Base-by-base conservation (phyloP, 2,329 filamentous ascomycete species). In the Colletotrichum orchidophilum region DNA sequence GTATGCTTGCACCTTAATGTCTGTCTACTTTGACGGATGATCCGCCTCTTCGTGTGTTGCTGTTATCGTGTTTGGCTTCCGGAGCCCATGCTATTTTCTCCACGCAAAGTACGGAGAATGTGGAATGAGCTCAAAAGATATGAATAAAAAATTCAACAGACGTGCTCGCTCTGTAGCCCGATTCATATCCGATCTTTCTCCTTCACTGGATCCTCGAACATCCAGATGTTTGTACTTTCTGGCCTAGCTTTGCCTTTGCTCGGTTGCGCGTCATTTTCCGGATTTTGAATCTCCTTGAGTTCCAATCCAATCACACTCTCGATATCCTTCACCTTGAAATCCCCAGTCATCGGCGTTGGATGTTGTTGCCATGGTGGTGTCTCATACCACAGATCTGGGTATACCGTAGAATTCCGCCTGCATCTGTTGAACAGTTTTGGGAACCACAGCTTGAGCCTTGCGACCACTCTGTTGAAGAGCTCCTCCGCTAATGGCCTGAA, bases 401-500 rank as follows among this genome's bases (percentile, higher is more conserved):
- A 31, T 13, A 68, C 26, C 2, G 26, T 50, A 3, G 21, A 39
- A 5, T 13, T 21, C 5, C 27, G 29, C 8, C 26, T 13, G 3
- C 27, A 29, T 4, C 21, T 33, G 5, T 29, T 57, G 31, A 53
- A 46, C 1, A 58, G 12, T 3, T 26, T 42, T 2, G 64, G 68
- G 5, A 71, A 63, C 39, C 53, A 46, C 9, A 26, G 46, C 21
- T 8, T n/a, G 0, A 66, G 24, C 5, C 58, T 26, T 6, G 58
- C 29, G 6, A 63, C 27, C 1, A 18, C 24, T 2, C 21, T 62
- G 18, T 63, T 58, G 52, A 52, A 63, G 2, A 33, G 13, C 26
- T 71, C 64, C 0, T 58, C 59, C 11, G 52, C 57, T 3, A 87
- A 75, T 0, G 85, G 86, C 64, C 87, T 87, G 57, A 86, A 76